Percentiles rank a stretch among this genome's conserved stretches.
Evolutionary conservation across 345 rosid genomes (phyloP).

Genomic region (Sisymbrium irio): DNA sequence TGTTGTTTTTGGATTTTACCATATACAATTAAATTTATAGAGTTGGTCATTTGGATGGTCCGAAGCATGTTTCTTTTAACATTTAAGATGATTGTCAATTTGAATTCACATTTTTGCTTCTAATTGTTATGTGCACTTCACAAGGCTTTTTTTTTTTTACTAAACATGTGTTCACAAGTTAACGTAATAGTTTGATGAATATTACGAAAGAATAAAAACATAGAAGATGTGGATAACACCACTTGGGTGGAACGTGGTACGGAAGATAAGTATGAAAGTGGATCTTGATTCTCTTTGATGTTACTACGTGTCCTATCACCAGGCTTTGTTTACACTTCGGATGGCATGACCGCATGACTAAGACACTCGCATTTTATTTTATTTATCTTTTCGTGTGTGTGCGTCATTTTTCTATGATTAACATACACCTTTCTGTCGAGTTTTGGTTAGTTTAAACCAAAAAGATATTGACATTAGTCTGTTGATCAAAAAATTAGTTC

Average conservation of each 20-base stretch:
- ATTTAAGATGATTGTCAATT: neutral
- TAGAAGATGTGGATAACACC: neutral
- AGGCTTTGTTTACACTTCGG: slow-evolving; percentile 1
- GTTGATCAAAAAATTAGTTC: too few relatives aligned
- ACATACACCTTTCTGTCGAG: too few relatives aligned
- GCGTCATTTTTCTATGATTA: neutral
- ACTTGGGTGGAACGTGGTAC: slow-evolving; percentile 18
- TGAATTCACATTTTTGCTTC: neutral
- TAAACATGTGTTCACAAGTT: slow-evolving; percentile 1
- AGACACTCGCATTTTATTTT: slow-evolving; percentile 1
- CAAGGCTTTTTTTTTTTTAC: neutral
- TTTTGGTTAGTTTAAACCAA: too few relatives aligned
- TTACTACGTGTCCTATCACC: slow-evolving; percentile 28
- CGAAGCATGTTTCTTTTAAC: neutral
- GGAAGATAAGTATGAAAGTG: slow-evolving; percentile 15
- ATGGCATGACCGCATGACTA: slow-evolving; percentile 29
- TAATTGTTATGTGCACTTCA: neutral
- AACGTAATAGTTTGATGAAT: neutral
- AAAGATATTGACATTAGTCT: too few relatives aligned
- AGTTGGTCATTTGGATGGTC: neutral
- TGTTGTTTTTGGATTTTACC: neutral
- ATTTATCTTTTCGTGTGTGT: neutral
- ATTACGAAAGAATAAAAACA: neutral
- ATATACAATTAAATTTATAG: neutral
- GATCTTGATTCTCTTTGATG: slow-evolving; percentile 7